Evolutionary conservation across 306 rosid genomes (phyloP), one percentile per base, ranked within the genome.

Genomic region (Luffa aegyptiaca): DNA sequence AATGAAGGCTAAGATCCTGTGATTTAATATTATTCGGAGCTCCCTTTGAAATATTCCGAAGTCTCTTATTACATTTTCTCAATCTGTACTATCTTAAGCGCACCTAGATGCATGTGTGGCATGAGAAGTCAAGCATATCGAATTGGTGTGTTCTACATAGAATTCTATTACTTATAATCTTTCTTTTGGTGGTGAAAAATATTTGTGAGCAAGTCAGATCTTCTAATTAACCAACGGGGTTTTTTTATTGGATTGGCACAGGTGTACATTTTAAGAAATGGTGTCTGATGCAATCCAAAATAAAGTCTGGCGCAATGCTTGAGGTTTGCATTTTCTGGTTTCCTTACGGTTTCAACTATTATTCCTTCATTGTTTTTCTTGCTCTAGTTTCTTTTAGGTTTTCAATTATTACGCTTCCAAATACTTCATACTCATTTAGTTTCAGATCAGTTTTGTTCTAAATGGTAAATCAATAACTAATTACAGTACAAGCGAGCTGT

Each of bases 191-290:
- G 16, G 16, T 59, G 65, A 59, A 59, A 59, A 53, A 33, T 71
- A 62, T 73, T 59, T 20, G 18, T 59, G 76, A n/a, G 41, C 70
- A 35, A 59, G 73, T 79, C 45, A 26, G 35, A 49, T 74, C 39
- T 44, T n/a, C 8, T 18, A n/a, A 55, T 48, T 13, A 52, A 77
- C 56, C n/a, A 31, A 42, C 12, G 16, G 3, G 9, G 12, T 1
- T 39, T 77, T 78, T 26, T 6, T n/a, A 0, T 56, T 5, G 26
- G 61, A 12, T 36, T 41, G 26, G 14, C 78, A 76, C 89, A 95
- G 98, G 98, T 82, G 98, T 92, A 49, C 97, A 95, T 88, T 95
- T 95, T 77, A 95, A 95, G 93, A 95, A 92, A 88, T 95, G 97
- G 97, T 95, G 97, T 88, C 86, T 90, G 81, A 92, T 95, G 98